These are phyloP conservation scores for Termitomyces sp. DNA, from an alignment of 768 basidiomycete species.

Conservation along the genomic window DNA sequence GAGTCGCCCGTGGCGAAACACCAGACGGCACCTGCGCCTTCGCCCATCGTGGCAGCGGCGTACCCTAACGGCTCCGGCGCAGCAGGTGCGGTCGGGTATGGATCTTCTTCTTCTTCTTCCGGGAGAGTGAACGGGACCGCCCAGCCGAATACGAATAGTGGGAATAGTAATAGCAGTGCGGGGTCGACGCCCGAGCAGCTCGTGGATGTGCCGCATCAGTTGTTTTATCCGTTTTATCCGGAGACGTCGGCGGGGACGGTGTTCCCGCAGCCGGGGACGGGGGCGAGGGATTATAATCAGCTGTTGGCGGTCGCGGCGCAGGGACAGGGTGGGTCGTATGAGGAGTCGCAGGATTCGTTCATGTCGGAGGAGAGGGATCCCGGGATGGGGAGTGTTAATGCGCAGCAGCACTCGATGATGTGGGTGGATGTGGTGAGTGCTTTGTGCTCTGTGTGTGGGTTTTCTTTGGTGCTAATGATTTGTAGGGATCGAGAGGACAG, in stretches of 20 bases:
- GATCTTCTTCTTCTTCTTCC: too few species aligned
- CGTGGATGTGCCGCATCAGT: slow-evolving; percentile 61
- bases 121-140: slow-evolving; percentile 23
- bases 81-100: slow-evolving; percentile 19
- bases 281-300: slow-evolving; percentile 50
- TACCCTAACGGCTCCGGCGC: slow-evolving; percentile 20
- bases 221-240: slow-evolving; percentile 81
- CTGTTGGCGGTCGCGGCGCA: slow-evolving; percentile 58
- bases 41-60: slow-evolving; percentile 33
- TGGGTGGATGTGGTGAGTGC: slow-evolving; percentile 45
- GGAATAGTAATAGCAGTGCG: slow-evolving; percentile 24
- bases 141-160: not conserved
- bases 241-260: slow-evolving; percentile 31
- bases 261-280: too few species aligned
- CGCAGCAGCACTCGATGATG: slow-evolving; percentile 26
- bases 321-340: slow-evolving; percentile 51
- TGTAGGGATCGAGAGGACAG: slow-evolving; percentile 12
- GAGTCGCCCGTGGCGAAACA: slow-evolving; percentile 32
- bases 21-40: too few species aligned
- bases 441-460: not conserved
- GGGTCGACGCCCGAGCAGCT: slow-evolving; percentile 43
- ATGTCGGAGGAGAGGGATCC: slow-evolving; percentile 66
- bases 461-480: too few species aligned
- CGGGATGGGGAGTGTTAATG: too few species aligned
- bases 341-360: slow-evolving; percentile 57